Percentiles rank a stretch among this genome's conserved stretches.
Conservation (phyloP, 345 rosid species). For the Streptanthus diversifolius region DNA sequence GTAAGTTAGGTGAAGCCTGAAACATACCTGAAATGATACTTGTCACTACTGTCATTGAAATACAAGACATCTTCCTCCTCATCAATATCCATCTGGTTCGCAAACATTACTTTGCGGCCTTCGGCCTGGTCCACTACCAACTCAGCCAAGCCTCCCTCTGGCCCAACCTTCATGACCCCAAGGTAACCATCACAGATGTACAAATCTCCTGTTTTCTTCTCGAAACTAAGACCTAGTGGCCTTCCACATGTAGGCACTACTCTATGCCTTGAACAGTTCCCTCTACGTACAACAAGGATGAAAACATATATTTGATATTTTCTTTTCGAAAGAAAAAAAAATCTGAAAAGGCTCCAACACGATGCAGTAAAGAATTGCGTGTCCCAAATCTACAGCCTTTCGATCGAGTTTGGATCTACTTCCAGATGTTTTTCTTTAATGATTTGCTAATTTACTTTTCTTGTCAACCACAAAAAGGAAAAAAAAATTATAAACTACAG, state of each 20-base stretch:
- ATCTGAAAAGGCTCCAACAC: background rate
- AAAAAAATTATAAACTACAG: too few relatives aligned
- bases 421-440: too few relatives aligned
- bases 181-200: conserved; percentile 76
- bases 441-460: too few relatives aligned
- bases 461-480: too few relatives aligned
- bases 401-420: background rate
- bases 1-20: background rate
- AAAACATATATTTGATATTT: background rate
- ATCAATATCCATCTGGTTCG: conserved; percentile 63
- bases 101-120: conserved; percentile 49
- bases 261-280: conserved; percentile 44
- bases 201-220: conserved; percentile 61
- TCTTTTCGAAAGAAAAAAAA: background rate
- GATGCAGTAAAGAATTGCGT: background rate
- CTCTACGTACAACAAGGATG: conserved; percentile 33
- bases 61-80: conserved; percentile 53
- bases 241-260: conserved; percentile 71
- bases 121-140: conserved; percentile 45
- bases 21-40: conserved; percentile 50
- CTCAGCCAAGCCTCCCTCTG: conserved; percentile 56
- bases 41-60: conserved; percentile 63
- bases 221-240: conserved; percentile 62
- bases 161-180: conserved; percentile 61
- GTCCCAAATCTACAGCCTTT: background rate